A percentile compares a stretch with the other conserved stretches of the same genome.
These are phyloP conservation scores for Plantago major DNA, from an alignment of 257 asterid species.

Conservation along the genomic window DNA sequence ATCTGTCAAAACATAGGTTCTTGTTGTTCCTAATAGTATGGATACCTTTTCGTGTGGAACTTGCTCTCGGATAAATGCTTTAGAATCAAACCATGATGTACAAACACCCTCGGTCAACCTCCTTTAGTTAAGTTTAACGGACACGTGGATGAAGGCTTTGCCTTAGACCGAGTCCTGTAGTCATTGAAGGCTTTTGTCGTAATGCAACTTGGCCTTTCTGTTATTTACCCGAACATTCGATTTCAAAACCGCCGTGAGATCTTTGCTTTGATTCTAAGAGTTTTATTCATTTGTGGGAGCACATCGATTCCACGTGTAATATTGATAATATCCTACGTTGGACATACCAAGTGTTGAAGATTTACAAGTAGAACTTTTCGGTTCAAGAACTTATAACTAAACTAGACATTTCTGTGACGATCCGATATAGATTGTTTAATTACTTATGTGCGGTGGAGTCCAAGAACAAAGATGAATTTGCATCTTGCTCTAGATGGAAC, in stretches of 20 bases:
- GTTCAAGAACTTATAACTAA: neutral
- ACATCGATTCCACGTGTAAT: constrained; percentile 69
- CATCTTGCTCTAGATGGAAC: constrained; percentile 90
- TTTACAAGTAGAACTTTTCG: constrained; percentile 44
- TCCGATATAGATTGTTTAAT: constrained; percentile 3
- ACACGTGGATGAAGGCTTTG: constrained; percentile 96
- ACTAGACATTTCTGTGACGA: neutral
- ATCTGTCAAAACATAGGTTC: neutral
- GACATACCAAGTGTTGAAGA: constrained; percentile 84
- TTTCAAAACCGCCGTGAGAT: neutral
- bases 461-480: constrained; percentile 68
- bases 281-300: constrained; percentile 87
- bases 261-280: constrained; percentile 28
- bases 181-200: constrained; percentile 90
- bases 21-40: constrained; percentile 8
- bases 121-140: too few relatives aligned
- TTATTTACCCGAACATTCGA: constrained; percentile 3
- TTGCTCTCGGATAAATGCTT: constrained; percentile 67
- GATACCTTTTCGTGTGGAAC: constrained; percentile 66
- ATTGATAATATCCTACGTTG: constrained; percentile 55
- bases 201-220: constrained; percentile 4
- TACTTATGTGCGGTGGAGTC: constrained; percentile 75
- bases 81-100: constrained; percentile 49
- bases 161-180: constrained; percentile 92
- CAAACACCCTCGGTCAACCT: constrained; percentile 45